Percentiles rank a stretch among this genome's conserved stretches.
These are phyloP conservation scores for Elongisporangium anandrum DNA, from an alignment of 352 stramenopile species.

Conservation along the genomic window DNA sequence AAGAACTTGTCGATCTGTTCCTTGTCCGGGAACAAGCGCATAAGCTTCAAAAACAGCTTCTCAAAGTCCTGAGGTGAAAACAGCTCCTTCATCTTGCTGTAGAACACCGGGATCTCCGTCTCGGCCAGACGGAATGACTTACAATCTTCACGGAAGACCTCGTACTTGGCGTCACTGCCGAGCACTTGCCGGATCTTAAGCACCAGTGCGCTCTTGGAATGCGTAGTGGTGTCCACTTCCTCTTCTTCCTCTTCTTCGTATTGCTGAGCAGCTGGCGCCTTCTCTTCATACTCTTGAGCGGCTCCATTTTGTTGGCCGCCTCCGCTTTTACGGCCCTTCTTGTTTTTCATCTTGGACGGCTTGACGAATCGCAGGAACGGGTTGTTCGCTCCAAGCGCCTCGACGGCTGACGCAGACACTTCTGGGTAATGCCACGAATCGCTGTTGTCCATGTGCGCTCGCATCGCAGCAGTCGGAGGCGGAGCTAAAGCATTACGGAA, in stretches of 20 bases:
- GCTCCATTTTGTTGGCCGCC: constrained; percentile 7
- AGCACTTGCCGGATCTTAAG: constrained; percentile 75
- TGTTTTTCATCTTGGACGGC: constrained; percentile 65
- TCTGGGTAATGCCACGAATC: constrained; percentile 75
- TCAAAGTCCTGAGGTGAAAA: constrained; percentile 63
- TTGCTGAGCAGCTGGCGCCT: constrained; percentile 16
- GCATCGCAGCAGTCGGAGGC: constrained; percentile 63
- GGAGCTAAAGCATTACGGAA: constrained; percentile 75
- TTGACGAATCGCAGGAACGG: constrained; percentile 78
- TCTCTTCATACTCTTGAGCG: constrained; percentile 41
- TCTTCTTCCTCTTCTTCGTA: constrained; percentile 36
- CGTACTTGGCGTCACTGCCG: constrained; percentile 78
- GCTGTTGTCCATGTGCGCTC: constrained; percentile 58
- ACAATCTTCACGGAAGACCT: constrained; percentile 76
- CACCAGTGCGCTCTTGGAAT: constrained; percentile 73
- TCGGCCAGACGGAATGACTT: constrained; percentile 61
- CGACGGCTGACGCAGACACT: constrained; percentile 42
- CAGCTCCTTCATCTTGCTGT: constrained; percentile 58
- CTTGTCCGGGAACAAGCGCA: constrained; percentile 64
- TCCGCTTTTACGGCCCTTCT: constrained; percentile 45
- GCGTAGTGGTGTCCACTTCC: constrained; percentile 18
- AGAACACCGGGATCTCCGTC: constrained; percentile 62
- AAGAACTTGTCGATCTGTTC: constrained; percentile 64
- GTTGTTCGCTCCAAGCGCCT: constrained; percentile 76
- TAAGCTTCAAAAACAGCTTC: constrained; percentile 73